Evolutionary conservation across 2,329 filamentous ascomycete genomes (phyloP), one percentile per base, ranked within the genome.

Genomic region (Endothia cerciana): DNA sequence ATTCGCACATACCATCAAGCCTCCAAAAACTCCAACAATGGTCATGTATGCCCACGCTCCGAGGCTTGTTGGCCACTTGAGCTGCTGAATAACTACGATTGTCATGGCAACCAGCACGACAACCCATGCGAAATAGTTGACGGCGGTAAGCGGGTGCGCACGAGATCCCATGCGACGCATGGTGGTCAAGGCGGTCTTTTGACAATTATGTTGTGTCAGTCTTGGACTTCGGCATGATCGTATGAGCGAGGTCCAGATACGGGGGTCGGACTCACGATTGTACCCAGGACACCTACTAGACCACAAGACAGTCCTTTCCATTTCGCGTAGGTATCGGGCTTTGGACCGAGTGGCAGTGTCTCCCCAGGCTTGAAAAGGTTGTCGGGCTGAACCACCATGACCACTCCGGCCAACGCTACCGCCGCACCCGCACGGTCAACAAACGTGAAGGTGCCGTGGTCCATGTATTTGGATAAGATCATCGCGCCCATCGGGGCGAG

Each of bases 401-500:
- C 81, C 0, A 97, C 92, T 1, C 94, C 94, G 0, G 88, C 78
- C 7, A 97, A 81, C 4, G 93, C 94, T 28, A 96, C 76, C 2
- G 93, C 75, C 0, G 88, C 91, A 0, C 91, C 93, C 2, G 94
- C 81, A 74, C 93, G 90, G 75, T 97, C 92, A 49, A 86, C 85
- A 30, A 87, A 83, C 1, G 91, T 92, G 74, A 94, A 97, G 0
- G 91, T 90, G 71, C 97, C 92, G 61, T 88, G 86, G 22, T 89
- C 78, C 45, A 94, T 78, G 64, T 93, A 81, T 43, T 91, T 93
- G 75, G 93, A 97, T 22, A 91, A 85, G 79, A 94, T 92, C 65
- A 91, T 92, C 25, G 92, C 87, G 6, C 96, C 82, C 17, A 89
- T 90, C 0, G 94, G 94, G 0, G 91, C 87, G 6, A 97, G 83